phyloP scores from a whole-genome alignment of 2,329 filamentous ascomycete species.

The Hypoxylon sp. region DNA sequence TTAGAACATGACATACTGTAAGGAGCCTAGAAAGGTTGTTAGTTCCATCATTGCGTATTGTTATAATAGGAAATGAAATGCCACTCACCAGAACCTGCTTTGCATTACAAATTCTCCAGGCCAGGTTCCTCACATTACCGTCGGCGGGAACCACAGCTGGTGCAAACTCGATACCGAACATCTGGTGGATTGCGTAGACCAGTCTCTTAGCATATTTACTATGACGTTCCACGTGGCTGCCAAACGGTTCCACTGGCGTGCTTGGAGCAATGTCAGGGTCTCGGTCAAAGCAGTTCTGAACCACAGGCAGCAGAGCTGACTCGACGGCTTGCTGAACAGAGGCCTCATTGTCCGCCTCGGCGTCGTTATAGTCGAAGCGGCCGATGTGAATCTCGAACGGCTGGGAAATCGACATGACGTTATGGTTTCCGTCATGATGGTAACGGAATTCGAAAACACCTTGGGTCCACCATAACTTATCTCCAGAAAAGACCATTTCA shows the following conservation, averaged over 20 bases:
- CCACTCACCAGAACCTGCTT: constrained; percentile 88
- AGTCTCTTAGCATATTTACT: constrained; percentile 90
- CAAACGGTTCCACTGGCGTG: constrained; percentile 84
- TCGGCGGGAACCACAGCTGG: constrained; percentile 93
- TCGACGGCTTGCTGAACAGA: constrained; percentile 79
- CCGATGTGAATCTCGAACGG: constrained; percentile 91
- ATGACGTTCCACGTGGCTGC: constrained; percentile 85
- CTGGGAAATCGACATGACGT: constrained; percentile 92
- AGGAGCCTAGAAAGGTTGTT: constrained; percentile 66
- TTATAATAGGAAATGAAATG: neutral
- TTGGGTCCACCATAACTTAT: constrained; percentile 97
- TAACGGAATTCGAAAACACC: constrained; percentile 98
- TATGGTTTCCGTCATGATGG: constrained; percentile 92
- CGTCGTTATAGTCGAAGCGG: constrained; percentile 82
- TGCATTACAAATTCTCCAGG: constrained; percentile 94
- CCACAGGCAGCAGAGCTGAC: constrained; percentile 80
- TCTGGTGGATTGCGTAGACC: constrained; percentile 93
- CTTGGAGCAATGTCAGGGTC: constrained; percentile 91
- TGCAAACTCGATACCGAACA: constrained; percentile 97
- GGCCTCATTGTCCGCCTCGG: constrained; percentile 75
- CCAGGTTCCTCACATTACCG: constrained; percentile 88
- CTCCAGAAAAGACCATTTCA: constrained; percentile 87
- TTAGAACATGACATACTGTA: constrained; percentile 78
- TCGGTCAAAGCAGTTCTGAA: constrained; percentile 92
- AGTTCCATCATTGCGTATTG: constrained; percentile 37